Conservation (phyloP, 441 rosid species). For the Erodium chrysanthum region DNA sequence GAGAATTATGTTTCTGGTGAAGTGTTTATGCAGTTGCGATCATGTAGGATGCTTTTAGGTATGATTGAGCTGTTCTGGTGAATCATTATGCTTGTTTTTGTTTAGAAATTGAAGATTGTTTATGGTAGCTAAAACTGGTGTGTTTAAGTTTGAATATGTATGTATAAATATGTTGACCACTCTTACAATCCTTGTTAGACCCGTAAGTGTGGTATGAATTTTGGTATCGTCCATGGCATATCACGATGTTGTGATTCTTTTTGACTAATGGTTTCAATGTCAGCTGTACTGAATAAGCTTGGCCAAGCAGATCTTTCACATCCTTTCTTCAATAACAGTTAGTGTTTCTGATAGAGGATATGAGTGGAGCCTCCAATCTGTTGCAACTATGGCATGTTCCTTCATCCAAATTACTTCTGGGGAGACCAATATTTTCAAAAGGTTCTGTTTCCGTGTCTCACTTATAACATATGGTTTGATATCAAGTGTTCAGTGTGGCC, state of each 20-base stretch:
- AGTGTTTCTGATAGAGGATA: not conserved
- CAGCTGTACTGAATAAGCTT: not conserved
- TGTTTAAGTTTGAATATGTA: not conserved
- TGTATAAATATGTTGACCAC: not conserved
- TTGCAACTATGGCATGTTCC: slow-evolving; percentile 27
- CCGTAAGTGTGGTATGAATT: not conserved
- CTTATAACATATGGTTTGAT: not conserved
- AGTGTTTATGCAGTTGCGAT: not conserved
- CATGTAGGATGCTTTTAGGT: no score
- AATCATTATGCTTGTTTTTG: not conserved
- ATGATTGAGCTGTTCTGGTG: no score
- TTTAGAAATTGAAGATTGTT: not conserved
- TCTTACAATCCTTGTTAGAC: not conserved
- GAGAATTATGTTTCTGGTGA: not conserved
- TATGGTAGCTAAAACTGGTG: not conserved
- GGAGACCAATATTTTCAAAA: slow-evolving; percentile 14
- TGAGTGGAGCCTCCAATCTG: slow-evolving; percentile 25
- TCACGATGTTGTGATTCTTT: not conserved
- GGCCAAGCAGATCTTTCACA: not conserved
- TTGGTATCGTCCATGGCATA: not conserved
- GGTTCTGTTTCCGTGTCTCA: slow-evolving; percentile 17
- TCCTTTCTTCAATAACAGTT: not conserved
- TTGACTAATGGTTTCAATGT: not conserved
- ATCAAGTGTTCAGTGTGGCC: not conserved
- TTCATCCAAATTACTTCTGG: slow-evolving; percentile 20